Percentiles rank a stretch among this genome's conserved stretches.
Evolutionary conservation across 1,284 basidiomycete species (phyloP).

Genomic region (Xerocomus amazonicus): DNA sequence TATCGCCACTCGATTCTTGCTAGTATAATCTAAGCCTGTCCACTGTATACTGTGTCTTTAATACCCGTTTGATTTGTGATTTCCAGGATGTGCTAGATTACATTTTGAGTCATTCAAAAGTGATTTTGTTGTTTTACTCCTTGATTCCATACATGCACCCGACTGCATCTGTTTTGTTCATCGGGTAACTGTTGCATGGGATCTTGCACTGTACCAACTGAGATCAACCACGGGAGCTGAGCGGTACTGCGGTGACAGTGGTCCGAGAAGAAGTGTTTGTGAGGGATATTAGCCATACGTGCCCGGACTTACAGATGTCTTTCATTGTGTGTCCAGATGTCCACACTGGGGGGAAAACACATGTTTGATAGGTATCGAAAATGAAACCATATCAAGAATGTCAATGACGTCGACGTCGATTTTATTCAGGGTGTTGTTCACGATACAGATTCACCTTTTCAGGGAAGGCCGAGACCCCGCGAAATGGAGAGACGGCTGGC

Average conservation of each 20-base stretch:
- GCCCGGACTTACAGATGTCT: conserved; percentile 13
- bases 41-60: conserved; percentile 12
- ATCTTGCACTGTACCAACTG: too few species aligned
- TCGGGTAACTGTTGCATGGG: too few species aligned
- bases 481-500: too few species aligned
- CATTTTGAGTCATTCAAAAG: too few species aligned
- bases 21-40: conserved; percentile 9
- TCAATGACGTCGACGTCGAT: background rate
- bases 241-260: conserved; percentile 14
- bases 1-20: background rate
- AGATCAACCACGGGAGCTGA: background rate
- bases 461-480: background rate
- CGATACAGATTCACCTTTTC: background rate
- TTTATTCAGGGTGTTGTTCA: background rate
- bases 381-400: background rate
- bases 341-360: background rate
- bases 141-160: too few species aligned
- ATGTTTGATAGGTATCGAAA: background rate
- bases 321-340: background rate
- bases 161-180: too few species aligned
- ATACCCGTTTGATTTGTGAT: too few species aligned
- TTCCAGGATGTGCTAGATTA: too few species aligned
- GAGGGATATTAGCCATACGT: conserved; percentile 27
- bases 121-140: too few species aligned
- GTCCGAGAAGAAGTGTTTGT: conserved; percentile 3